Percentiles rank a stretch among this genome's conserved stretches.
These are phyloP conservation scores for Podochytrium sp. DNA, from an alignment of 192 early-diverging fungal species.

Conservation along the genomic window DNA sequence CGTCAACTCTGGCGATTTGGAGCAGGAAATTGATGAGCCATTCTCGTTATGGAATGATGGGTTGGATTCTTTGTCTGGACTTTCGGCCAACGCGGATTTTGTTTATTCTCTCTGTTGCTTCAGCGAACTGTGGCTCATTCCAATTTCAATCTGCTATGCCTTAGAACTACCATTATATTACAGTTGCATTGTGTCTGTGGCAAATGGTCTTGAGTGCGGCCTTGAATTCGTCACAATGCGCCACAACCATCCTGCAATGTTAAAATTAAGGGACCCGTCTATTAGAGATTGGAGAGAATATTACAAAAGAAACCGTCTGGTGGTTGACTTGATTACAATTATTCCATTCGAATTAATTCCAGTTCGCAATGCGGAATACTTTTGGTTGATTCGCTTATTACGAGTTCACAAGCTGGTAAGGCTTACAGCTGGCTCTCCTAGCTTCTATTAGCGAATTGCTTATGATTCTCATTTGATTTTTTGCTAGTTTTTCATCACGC, in stretches of 20 bases:
- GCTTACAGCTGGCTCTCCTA: neutral
- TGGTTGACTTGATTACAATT: neutral
- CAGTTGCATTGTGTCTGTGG: neutral
- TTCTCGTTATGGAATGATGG: neutral
- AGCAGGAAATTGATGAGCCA: too few relatives aligned
- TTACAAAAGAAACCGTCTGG: neutral
- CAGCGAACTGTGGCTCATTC: neutral
- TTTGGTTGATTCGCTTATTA: slow-evolving; percentile 1
- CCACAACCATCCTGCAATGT: neutral
- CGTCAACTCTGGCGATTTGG: too few relatives aligned
- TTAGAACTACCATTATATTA: neutral
- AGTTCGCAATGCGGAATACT: neutral
- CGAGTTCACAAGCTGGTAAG: slow-evolving; percentile 1
- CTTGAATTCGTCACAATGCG: neutral
- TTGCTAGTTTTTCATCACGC: neutral
- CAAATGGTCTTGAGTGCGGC: neutral
- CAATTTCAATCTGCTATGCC: neutral
- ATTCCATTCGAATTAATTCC: slow-evolving; percentile 12
- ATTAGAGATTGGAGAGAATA: slow-evolving; percentile 3
- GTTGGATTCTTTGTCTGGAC: neutral
- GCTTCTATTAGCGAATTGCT: too few relatives aligned
- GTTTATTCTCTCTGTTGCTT: neutral
- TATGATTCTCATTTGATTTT: too few relatives aligned
- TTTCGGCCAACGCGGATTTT: neutral
- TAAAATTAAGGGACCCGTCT: neutral